phyloP scores from a whole-genome alignment of 192 early-diverging fungal species.

The Rhizophagus sp. region DNA sequence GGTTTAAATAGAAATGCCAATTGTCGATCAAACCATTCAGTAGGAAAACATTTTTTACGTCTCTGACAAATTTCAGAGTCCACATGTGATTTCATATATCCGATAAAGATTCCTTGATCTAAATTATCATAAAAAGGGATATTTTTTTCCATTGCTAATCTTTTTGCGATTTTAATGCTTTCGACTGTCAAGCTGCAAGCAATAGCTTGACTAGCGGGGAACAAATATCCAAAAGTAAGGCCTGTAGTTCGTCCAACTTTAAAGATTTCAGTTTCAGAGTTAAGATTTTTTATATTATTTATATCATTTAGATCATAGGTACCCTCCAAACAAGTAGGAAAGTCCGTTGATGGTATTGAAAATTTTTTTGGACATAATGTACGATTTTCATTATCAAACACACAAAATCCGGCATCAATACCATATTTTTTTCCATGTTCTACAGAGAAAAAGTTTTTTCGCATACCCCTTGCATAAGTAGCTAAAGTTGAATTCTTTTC shows the following conservation, averaged over 20 bases:
- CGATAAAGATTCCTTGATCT: neutral
- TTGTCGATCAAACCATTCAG: constrained; percentile 4
- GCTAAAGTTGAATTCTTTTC: neutral
- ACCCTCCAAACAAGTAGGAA: neutral
- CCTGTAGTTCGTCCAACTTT: neutral
- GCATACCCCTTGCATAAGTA: neutral
- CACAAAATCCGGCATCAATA: neutral
- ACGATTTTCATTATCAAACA: neutral
- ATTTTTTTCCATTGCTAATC: neutral
- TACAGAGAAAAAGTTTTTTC: neutral
- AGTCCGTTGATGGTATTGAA: neutral
- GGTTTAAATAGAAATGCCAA: neutral
- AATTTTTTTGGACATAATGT: neutral
- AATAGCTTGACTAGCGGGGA: neutral
- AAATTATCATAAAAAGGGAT: neutral
- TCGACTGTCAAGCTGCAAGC: neutral
- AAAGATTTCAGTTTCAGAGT: neutral
- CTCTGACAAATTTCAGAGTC: neutral
- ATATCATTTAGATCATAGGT: neutral
- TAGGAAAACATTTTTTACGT: neutral
- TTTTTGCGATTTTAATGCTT: neutral
- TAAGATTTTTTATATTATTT: neutral
- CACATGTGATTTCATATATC: constrained; percentile 5
- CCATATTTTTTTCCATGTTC: neutral
- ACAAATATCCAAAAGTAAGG: neutral